A percentile compares a stretch with the other conserved stretches of the same genome.
Evolutionary conservation across 31 red algal genomes (phyloP).

Genomic region (Asparagopsis taxiformis): DNA sequence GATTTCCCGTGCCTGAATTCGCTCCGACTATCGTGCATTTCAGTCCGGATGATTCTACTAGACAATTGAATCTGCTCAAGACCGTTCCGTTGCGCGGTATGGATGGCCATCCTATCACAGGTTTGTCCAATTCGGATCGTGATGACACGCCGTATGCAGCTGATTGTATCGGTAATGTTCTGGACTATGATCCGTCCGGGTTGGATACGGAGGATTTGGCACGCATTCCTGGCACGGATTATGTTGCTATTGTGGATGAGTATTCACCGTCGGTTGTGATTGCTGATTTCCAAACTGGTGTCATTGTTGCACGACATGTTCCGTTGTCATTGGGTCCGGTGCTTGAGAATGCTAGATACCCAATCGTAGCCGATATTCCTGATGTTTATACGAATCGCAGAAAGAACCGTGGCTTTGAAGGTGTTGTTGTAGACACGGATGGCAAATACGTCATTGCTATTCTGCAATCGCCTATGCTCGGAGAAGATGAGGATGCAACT

Average conservation of each 20-base stretch:
- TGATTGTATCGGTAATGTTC: slow-evolving; percentile 33
- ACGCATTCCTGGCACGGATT: slow-evolving; percentile 36
- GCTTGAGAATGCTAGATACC: slow-evolving; percentile 14
- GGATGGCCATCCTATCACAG: slow-evolving; percentile 20
- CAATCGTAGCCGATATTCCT: slow-evolving; percentile 48
- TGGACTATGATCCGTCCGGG: slow-evolving; percentile 42
- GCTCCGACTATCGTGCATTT: slow-evolving; percentile 34
- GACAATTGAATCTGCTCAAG: too few species aligned
- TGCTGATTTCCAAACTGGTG: slow-evolving; percentile 31
- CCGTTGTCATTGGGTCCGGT: slow-evolving; percentile 13
- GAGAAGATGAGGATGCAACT: slow-evolving; percentile 4
- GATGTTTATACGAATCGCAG: slow-evolving; percentile 39
- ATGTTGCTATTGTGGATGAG: slow-evolving; percentile 70
- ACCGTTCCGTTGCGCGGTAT: slow-evolving; percentile 37
- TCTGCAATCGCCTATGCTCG: slow-evolving; percentile 55
- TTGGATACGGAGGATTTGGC: slow-evolving; percentile 77
- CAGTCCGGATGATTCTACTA: too few species aligned
- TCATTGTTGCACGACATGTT: slow-evolving; percentile 62
- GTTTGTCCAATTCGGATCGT: slow-evolving; percentile 40
- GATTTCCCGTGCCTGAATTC: slow-evolving; percentile 33
- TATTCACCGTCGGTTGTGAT: slow-evolving; percentile 75
- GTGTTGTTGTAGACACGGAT: slow-evolving; percentile 48
- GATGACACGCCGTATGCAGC: slow-evolving; percentile 70
- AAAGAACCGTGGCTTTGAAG: slow-evolving; percentile 75
- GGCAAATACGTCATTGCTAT: slow-evolving; percentile 52